A percentile compares a stretch with the other conserved stretches of the same genome.
Evolutionary conservation across 441 rosid species (phyloP).

Genomic region (Corymbia citriodora): DNA sequence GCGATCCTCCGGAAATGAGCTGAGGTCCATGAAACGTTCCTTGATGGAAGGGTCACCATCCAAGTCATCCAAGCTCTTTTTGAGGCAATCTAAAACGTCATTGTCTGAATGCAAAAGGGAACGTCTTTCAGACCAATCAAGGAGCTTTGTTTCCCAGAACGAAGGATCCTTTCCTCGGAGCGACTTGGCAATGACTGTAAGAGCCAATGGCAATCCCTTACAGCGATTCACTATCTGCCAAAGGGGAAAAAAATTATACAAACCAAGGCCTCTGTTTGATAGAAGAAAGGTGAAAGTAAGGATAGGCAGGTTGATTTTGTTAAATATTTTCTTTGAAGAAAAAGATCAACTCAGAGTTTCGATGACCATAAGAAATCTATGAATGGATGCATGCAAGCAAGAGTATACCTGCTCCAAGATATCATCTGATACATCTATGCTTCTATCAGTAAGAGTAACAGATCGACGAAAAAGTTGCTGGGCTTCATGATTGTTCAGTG

Average conservation of each 20-base stretch:
- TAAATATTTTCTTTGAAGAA: not conserved
- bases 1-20: not conserved
- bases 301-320: not conserved
- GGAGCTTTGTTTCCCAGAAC: not conserved
- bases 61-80: slow-evolving; percentile 24
- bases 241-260: not conserved
- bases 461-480: not conserved
- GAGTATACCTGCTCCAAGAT: not conserved
- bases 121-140: not conserved
- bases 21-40: slow-evolving; percentile 5
- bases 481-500: not conserved
- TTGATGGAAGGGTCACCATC: not conserved
- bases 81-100: not conserved
- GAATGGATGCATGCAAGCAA: not conserved
- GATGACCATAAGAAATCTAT: not conserved
- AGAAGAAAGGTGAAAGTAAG: not conserved
- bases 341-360: not conserved
- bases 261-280: not conserved
- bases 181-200: not conserved
- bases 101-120: not conserved
- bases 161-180: not conserved
- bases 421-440: not conserved
- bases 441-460: not conserved
- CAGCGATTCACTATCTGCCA: not conserved
- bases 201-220: not conserved